These are phyloP conservation scores for Ceratobasidium sp. DNA, from an alignment of 1,284 basidiomycete species.

Conservation along the genomic window DNA sequence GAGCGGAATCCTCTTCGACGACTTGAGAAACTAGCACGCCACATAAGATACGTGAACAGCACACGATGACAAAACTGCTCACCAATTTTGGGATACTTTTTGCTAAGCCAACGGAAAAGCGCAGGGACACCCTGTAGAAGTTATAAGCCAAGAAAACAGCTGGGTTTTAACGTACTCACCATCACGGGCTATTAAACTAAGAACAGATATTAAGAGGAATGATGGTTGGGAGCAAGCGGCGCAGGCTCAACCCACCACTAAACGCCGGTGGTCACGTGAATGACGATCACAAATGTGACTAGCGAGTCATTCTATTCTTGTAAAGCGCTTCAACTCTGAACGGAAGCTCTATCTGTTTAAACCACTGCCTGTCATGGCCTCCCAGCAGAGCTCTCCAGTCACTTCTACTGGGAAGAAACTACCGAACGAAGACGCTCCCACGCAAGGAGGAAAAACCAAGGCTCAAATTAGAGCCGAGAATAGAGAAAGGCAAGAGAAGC, in stretches of 20 bases:
- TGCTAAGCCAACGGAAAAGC: constrained; percentile 94
- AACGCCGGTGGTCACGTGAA: constrained; percentile 26
- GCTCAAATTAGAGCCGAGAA: constrained; percentile 83
- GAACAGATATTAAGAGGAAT: not conserved
- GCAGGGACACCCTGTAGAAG: constrained; percentile 87
- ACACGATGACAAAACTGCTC: constrained; percentile 22
- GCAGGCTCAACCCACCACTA: constrained; percentile 19
- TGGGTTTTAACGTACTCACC: constrained; percentile 14
- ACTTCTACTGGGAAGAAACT: constrained; percentile 20
- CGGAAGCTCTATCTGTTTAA: not conserved
- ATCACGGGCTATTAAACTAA: constrained; percentile 26
- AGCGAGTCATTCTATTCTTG: constrained; percentile 18
- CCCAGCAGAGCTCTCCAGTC: constrained; percentile 27
- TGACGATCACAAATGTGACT: constrained; percentile 17
- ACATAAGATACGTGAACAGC: not conserved
- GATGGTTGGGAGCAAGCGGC: constrained; percentile 24
- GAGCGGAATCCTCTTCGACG: constrained; percentile 83
- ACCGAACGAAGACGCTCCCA: constrained; percentile 7
- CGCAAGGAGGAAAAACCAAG: constrained; percentile 51
- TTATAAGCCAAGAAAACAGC: constrained; percentile 1
- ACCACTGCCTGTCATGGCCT: constrained; percentile 3
- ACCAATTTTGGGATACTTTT: constrained; percentile 97
- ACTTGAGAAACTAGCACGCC: constrained; percentile 75
- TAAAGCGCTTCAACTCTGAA: not conserved
- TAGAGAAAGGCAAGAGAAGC: constrained; percentile 81